These are phyloP conservation scores for Suhomyces terraborum DNA, from an alignment of 1,139 yeast species.

Conservation along the genomic window DNA sequence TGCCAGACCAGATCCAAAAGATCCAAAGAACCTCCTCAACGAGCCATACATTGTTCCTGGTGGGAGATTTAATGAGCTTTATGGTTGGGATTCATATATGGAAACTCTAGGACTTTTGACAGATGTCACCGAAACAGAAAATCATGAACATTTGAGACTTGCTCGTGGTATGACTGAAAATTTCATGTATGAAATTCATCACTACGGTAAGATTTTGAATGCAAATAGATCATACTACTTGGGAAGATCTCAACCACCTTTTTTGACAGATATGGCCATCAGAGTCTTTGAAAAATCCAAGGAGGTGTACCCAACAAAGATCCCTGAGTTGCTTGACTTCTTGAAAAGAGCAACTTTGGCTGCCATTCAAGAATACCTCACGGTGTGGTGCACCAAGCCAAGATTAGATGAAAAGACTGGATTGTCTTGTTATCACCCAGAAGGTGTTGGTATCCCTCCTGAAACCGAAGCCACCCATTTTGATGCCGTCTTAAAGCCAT, in stretches of 20 bases:
- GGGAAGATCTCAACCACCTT: constrained; percentile 97
- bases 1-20: constrained; percentile 52
- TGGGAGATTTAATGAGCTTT: constrained; percentile 92
- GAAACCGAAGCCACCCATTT: constrained; percentile 95
- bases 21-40: constrained; percentile 57
- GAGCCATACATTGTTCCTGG: constrained; percentile 96
- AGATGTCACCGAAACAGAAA: constrained; percentile 57
- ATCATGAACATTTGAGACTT: constrained; percentile 43
- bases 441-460: constrained; percentile 90
- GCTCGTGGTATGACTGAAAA: constrained; percentile 94
- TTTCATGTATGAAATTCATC: constrained; percentile 83
- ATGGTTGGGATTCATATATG: constrained; percentile 98
- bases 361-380: constrained; percentile 82
- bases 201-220: constrained; percentile 90
- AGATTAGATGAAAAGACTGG: constrained; percentile 77
- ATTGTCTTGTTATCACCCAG: constrained; percentile 87
- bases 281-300: constrained; percentile 64
- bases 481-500: constrained; percentile 68
- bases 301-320: constrained; percentile 39
- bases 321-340: constrained; percentile 52
- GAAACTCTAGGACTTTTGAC: constrained; percentile 80
- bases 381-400: constrained; percentile 79
- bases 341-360: constrained; percentile 67
- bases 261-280: constrained; percentile 88
- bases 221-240: constrained; percentile 93